Percentiles rank a stretch among this genome's conserved stretches.
Conservation (phyloP, 495 filamentous ascomycete species). For the Aspergillus panamensis region DNA sequence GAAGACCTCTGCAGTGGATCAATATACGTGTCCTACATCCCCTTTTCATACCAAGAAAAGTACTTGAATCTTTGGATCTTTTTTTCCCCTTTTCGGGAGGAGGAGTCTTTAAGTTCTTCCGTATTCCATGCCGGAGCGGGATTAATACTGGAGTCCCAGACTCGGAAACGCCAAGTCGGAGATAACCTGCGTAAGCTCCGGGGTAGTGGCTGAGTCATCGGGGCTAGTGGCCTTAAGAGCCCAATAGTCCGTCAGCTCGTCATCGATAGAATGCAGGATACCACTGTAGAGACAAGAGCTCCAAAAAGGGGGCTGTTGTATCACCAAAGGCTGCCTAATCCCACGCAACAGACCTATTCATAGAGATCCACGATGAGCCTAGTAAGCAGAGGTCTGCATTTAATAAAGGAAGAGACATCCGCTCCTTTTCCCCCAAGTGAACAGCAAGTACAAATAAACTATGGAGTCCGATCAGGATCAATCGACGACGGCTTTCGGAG, state of each 20-base stretch:
- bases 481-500: constrained; percentile 23
- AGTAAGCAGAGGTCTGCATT: not conserved
- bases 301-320: not conserved
- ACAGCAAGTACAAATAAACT: not conserved
- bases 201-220: not conserved
- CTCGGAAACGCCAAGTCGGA: no score
- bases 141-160: no score
- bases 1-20: no score
- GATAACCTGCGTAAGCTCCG: no score
- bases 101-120: no score
- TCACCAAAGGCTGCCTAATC: constrained; percentile 1
- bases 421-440: not conserved
- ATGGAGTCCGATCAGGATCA: constrained; percentile 18
- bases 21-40: no score
- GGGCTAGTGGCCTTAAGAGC: not conserved
- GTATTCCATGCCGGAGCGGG: no score
- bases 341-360: not conserved
- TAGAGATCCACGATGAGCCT: not conserved
- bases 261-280: not conserved
- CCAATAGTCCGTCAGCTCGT: not conserved
- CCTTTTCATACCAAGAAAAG: no score
- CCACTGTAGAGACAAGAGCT: not conserved
- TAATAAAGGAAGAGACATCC: not conserved
- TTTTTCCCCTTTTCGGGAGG: no score
- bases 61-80: no score